Conservation (phyloP, 2,329 filamentous ascomycete species). For the Colletotrichum sp. region DNA sequence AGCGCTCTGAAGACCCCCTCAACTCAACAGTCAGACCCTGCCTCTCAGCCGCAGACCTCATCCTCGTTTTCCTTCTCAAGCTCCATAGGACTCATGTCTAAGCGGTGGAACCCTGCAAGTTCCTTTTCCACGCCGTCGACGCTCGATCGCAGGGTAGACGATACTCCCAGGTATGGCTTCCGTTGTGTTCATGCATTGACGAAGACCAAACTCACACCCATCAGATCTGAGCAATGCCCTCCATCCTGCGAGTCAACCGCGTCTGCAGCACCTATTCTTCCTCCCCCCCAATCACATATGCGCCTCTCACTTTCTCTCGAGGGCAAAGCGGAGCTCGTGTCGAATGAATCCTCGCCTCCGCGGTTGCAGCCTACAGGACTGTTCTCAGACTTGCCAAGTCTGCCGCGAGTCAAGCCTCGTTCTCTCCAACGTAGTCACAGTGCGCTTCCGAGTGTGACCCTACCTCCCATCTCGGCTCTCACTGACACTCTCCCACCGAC, state of each 20-base stretch:
- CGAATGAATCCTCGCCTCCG: conserved; percentile 73
- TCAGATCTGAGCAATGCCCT: conserved; percentile 48
- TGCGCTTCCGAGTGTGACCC: conserved; percentile 62
- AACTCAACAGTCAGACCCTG: conserved; percentile 1
- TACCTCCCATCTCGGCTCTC: conserved; percentile 60
- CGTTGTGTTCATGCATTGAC: background rate
- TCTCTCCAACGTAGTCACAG: conserved; percentile 74
- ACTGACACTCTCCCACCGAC: conserved; percentile 59
- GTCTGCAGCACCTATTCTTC: conserved; percentile 35
- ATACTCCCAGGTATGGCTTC: conserved; percentile 50
- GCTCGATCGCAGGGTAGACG: conserved; percentile 41
- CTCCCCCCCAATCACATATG: conserved; percentile 56
- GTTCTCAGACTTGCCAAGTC: conserved; percentile 50
- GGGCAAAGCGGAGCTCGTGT: conserved; percentile 86
- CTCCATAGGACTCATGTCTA: conserved; percentile 57
- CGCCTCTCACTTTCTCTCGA: conserved; percentile 85
- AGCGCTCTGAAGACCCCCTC: background rate
- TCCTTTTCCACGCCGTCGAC: conserved; percentile 56
- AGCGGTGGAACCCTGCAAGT: conserved; percentile 60
- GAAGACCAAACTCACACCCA: conserved; percentile 18
- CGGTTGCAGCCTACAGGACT: conserved; percentile 58
- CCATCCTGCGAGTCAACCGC: conserved; percentile 45
- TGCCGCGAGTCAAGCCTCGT: conserved; percentile 47
- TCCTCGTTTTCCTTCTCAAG: conserved; percentile 44
- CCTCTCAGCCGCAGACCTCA: conserved; percentile 20